Evolutionary conservation across 306 rosid species (phyloP).

Genomic region (Carpinus viminea): DNA sequence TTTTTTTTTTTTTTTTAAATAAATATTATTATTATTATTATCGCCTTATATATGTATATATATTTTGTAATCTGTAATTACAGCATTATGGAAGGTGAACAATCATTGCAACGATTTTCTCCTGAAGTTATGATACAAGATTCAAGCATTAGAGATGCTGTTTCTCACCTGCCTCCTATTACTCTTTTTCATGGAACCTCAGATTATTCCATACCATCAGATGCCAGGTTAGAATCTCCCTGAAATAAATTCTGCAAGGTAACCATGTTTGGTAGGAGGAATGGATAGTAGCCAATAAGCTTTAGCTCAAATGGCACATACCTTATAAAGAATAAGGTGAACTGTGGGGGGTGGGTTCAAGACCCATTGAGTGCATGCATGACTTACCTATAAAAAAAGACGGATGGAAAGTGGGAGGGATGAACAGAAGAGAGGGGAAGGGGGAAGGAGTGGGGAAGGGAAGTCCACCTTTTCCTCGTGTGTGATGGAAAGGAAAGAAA

Average conservation of each 20-base stretch:
- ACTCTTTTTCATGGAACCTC: constrained; percentile 79
- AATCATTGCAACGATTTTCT: constrained; percentile 65
- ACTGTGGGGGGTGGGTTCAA: not conserved
- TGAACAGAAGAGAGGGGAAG: not conserved
- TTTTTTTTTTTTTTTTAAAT: not conserved
- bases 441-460: not conserved
- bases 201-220: constrained; percentile 87
- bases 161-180: constrained; percentile 68
- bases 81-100: constrained; percentile 95
- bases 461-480: not conserved
- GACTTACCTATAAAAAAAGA: not conserved
- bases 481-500: not conserved
- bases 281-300: not conserved
- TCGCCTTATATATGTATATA: not conserved
- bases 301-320: not conserved
- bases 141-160: constrained; percentile 45
- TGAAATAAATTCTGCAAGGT: constrained; percentile 1
- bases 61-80: constrained; percentile 16
- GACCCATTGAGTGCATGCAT: not conserved
- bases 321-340: not conserved
- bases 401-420: not conserved
- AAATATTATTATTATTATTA: not conserved
- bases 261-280: constrained; percentile 1
- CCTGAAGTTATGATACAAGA: constrained; percentile 74
- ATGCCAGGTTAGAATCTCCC: constrained; percentile 66